phyloP scores from a whole-genome alignment of 441 rosid genomes.

The Populus trichocarpa region DNA sequence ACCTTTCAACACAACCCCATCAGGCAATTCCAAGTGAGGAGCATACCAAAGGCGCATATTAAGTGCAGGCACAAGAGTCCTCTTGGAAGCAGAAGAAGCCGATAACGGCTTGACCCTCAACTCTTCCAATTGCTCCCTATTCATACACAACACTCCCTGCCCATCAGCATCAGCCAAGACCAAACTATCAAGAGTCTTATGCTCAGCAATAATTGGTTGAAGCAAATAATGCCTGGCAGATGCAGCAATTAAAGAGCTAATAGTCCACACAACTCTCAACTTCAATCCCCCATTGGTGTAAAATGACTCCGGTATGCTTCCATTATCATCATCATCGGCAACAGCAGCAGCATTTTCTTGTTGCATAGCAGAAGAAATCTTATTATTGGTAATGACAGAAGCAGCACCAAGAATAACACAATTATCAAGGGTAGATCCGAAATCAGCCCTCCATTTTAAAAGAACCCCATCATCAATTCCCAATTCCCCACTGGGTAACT shows the following conservation, averaged over 20 bases:
- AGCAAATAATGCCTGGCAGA: constrained; percentile 90
- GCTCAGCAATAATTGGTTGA: constrained; percentile 84
- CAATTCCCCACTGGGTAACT: constrained; percentile 76
- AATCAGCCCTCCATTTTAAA: constrained; percentile 86
- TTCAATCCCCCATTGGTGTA: constrained; percentile 93
- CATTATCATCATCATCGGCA: constrained; percentile 46
- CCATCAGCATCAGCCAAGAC: constrained; percentile 82
- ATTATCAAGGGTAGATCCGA: constrained; percentile 82
- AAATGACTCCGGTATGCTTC: constrained; percentile 88
- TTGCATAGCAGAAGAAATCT: constrained; percentile 12
- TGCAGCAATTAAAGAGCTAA: constrained; percentile 85
- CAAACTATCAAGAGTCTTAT: constrained; percentile 73
- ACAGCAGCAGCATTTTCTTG: constrained; percentile 7
- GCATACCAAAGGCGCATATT: constrained; percentile 96
- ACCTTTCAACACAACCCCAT: constrained; percentile 73
- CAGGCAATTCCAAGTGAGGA: constrained; percentile 68
- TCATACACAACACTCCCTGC: constrained; percentile 88
- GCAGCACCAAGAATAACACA: constrained; percentile 90
- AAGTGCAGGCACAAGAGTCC: constrained; percentile 91
- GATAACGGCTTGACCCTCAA: constrained; percentile 78
- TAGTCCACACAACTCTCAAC: constrained; percentile 92
- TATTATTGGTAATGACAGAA: constrained; percentile 34
- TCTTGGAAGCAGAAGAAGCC: constrained; percentile 78
- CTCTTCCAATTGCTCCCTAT: constrained; percentile 87
- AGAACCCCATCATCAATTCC: constrained; percentile 76